These are phyloP conservation scores for Populus euphratica DNA, from an alignment of 345 rosid species.

Conservation along the genomic window DNA sequence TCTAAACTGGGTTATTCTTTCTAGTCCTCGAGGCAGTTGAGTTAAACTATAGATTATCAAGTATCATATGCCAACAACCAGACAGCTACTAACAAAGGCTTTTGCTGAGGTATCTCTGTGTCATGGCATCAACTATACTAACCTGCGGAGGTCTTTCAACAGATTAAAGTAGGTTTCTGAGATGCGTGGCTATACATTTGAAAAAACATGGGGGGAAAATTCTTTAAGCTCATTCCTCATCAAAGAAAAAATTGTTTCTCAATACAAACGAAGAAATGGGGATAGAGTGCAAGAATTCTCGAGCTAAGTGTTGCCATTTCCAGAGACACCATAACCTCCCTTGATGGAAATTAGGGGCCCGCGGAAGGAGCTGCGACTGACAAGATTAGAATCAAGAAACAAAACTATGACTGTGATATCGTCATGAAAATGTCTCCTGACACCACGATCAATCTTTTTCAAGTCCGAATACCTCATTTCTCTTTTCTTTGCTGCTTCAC, in stretches of 20 bases:
- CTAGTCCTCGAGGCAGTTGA: background rate
- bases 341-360: constrained; percentile 58
- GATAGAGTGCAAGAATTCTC: constrained; percentile 24
- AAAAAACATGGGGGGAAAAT: background rate
- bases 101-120: constrained; percentile 4
- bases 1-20: background rate
- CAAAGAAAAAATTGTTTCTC: constrained; percentile 11
- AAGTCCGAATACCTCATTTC: constrained; percentile 94
- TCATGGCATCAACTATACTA: constrained; percentile 15
- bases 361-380: constrained; percentile 37
- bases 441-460: constrained; percentile 87
- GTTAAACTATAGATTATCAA: constrained; percentile 1
- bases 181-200: constrained; percentile 34
- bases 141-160: constrained; percentile 7
- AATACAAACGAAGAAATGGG: constrained; percentile 21
- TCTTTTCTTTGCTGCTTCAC: constrained; percentile 87
- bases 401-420: constrained; percentile 85
- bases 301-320: constrained; percentile 26
- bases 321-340: constrained; percentile 48
- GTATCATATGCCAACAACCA: constrained; percentile 7
- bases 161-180: constrained; percentile 13
- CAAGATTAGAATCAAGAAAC: constrained; percentile 60
- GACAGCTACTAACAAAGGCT: background rate
- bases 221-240: constrained; percentile 12
- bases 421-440: constrained; percentile 96